Conservation (phyloP, 1,284 basidiomycete species). For the Sanghuangporus baumii region DNA sequence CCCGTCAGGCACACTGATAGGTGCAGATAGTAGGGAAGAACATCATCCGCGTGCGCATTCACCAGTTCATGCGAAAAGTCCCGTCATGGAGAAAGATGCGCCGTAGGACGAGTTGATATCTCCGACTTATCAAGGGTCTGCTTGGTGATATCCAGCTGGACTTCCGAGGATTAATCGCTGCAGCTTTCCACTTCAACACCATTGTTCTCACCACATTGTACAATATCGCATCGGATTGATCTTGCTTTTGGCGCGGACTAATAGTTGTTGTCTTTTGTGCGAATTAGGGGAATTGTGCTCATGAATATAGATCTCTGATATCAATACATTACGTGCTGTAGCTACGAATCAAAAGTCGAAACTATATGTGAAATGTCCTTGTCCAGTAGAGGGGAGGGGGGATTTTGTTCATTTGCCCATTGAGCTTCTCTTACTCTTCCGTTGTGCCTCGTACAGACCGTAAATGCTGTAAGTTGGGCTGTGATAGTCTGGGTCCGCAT, state of each 20-base stretch:
- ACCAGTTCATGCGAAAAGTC: neutral
- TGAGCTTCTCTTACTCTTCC: constrained; percentile 39
- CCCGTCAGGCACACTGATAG: constrained; percentile 2
- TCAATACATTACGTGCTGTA: neutral
- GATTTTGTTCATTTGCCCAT: neutral
- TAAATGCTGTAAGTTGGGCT: constrained; percentile 80
- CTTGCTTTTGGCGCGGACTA: neutral
- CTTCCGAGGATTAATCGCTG: neutral
- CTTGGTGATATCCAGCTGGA: neutral
- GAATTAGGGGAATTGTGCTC: neutral
- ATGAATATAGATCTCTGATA: neutral
- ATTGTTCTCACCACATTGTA: neutral
- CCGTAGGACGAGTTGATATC: neutral
- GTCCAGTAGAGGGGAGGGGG: neutral
- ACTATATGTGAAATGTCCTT: neutral
- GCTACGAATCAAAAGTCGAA: neutral
- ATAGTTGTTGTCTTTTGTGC: neutral
- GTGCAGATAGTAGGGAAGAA: neutral
- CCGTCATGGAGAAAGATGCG: neutral
- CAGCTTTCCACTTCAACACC: neutral
- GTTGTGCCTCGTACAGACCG: constrained; percentile 59
- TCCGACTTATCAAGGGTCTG: neutral
- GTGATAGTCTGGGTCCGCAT: constrained; percentile 57
- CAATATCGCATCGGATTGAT: constrained; percentile 3
- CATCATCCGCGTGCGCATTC: neutral